Conservation (phyloP, 208 protist genomes). For the Leishmania gerbilli region DNA sequence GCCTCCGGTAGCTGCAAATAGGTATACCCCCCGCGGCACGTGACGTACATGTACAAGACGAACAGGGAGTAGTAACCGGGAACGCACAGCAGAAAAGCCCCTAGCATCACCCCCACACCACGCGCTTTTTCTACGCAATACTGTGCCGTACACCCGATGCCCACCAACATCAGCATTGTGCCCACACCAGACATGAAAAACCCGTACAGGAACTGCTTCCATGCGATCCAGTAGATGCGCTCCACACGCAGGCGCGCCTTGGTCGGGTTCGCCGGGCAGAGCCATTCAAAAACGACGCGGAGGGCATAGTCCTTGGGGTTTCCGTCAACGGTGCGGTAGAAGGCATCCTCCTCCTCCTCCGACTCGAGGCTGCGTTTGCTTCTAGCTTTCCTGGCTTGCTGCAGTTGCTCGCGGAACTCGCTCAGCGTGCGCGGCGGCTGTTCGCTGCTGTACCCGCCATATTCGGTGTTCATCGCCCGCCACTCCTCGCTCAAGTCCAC, state of each 20-base stretch:
- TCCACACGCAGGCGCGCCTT: slow-evolving; percentile 60
- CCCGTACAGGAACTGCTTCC: slow-evolving; percentile 55
- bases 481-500: slow-evolving; percentile 24
- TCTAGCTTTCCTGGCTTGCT: not conserved
- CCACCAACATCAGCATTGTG: slow-evolving; percentile 45
- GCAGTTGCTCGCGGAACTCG: slow-evolving; percentile 31
- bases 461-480: slow-evolving; percentile 12
- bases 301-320: slow-evolving; percentile 14
- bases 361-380: slow-evolving; percentile 29
- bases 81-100: slow-evolving; percentile 47
- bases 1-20: slow-evolving; percentile 48
- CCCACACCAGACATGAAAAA: slow-evolving; percentile 77
- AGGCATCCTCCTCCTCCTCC: slow-evolving; percentile 58
- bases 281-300: slow-evolving; percentile 47
- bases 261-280: slow-evolving; percentile 51
- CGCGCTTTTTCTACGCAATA: slow-evolving; percentile 42
- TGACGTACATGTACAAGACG: slow-evolving; percentile 61
- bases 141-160: slow-evolving; percentile 26
- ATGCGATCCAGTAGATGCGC: slow-evolving; percentile 78
- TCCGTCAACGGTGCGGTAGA: slow-evolving; percentile 32
- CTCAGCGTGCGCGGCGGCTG: slow-evolving; percentile 22
- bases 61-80: slow-evolving; percentile 79
- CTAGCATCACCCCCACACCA: slow-evolving; percentile 46
- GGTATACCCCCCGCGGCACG: slow-evolving; percentile 51
- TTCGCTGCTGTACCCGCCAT: not conserved